These are phyloP conservation scores for Aspergillus nanangensis DNA, from an alignment of 495 filamentous ascomycete species.

Conservation along the genomic window DNA sequence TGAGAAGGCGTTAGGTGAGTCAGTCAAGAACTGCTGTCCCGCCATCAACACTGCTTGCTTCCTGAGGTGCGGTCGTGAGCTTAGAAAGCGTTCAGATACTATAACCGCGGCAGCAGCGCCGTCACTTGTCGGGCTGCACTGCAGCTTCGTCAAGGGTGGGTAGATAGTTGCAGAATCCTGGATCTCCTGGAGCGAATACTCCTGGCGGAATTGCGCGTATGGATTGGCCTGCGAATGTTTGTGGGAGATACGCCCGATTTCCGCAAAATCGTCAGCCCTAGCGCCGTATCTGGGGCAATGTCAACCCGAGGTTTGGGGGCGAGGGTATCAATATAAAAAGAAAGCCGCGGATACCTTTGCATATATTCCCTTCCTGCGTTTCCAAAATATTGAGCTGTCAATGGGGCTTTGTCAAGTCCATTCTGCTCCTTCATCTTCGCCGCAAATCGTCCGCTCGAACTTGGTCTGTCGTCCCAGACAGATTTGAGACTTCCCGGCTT, in stretches of 20 bases:
- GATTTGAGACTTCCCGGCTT: constrained; percentile 72
- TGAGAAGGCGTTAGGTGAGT: constrained; percentile 67
- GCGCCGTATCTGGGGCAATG: constrained; percentile 73
- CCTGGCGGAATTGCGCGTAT: constrained; percentile 76
- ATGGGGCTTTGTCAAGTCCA: constrained; percentile 72
- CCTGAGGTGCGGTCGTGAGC: constrained; percentile 71
- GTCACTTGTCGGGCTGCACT: constrained; percentile 85
- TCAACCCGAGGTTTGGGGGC: constrained; percentile 58
- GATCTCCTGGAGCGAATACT: constrained; percentile 81
- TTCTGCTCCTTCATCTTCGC: constrained; percentile 75
- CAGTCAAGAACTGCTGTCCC: constrained; percentile 76
- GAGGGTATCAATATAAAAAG: too few relatives aligned
- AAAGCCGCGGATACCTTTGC: too few relatives aligned
- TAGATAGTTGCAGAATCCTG: constrained; percentile 68
- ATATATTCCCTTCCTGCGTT: constrained; percentile 92
- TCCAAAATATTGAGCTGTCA: constrained; percentile 73
- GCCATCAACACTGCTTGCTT: constrained; percentile 77
- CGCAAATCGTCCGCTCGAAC: constrained; percentile 60
- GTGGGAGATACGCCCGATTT: constrained; percentile 82
- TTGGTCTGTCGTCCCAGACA: constrained; percentile 71
- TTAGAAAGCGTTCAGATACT: constrained; percentile 79
- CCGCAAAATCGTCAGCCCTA: constrained; percentile 69
- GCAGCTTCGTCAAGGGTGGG: constrained; percentile 67
- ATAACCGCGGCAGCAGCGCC: constrained; percentile 83
- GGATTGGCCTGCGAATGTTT: constrained; percentile 58